A percentile compares a stretch with the other conserved stretches of the same genome.
phyloP scores from a whole-genome alignment of 768 basidiomycete species.

The Cyclocybe aegerita region DNA sequence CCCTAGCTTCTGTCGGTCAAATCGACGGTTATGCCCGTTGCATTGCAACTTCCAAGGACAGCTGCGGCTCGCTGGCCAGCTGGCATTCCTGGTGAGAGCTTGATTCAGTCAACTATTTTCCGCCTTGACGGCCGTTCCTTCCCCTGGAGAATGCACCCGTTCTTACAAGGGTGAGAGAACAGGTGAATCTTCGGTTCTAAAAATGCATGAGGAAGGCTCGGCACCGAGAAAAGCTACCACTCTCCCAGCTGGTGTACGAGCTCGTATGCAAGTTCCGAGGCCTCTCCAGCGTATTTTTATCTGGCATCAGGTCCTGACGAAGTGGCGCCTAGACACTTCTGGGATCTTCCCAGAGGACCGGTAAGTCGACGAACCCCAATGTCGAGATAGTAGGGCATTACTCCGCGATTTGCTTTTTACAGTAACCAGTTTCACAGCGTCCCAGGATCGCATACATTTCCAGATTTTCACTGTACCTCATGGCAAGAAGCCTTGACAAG shows the following conservation, averaged over 20 bases:
- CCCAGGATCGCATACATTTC: constrained; percentile 8
- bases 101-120: too few relatives aligned
- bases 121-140: too few relatives aligned
- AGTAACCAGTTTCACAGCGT: constrained; percentile 6
- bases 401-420: constrained; percentile 9
- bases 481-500: constrained; percentile 1
- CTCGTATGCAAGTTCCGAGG: constrained; percentile 4
- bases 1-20: too few relatives aligned
- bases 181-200: constrained; percentile 3
- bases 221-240: constrained; percentile 8
- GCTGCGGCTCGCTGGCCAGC: too few relatives aligned
- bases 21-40: too few relatives aligned
- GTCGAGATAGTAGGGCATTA: constrained; percentile 10
- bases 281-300: not conserved
- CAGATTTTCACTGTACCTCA: constrained; percentile 6
- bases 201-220: constrained; percentile 6
- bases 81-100: too few relatives aligned
- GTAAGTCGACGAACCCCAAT: not conserved
- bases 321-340: not conserved
- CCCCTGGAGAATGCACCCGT: too few relatives aligned
- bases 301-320: not conserved
- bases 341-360: not conserved
- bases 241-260: too few relatives aligned
- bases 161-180: constrained; percentile 1
- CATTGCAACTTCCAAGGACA: too few relatives aligned